phyloP scores from a whole-genome alignment of 2,329 filamentous ascomycete species.

The Aureobasidium sp. region DNA sequence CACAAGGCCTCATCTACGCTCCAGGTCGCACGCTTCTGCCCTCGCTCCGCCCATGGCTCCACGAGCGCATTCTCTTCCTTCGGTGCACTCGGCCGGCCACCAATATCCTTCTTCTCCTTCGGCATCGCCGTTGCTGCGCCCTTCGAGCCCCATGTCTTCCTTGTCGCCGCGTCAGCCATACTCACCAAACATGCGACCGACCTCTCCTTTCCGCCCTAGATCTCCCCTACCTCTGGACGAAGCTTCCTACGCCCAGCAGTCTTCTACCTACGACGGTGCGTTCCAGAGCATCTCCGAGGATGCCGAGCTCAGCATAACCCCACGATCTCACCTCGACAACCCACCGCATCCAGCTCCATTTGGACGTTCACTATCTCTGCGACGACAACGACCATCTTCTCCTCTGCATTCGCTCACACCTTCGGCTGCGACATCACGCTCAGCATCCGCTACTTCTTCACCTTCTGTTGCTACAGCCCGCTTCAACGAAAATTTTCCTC shows the following conservation, averaged over 20 bases:
- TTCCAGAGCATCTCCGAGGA: constrained; percentile 39
- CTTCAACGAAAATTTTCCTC: constrained; percentile 40
- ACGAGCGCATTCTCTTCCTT: constrained; percentile 39
- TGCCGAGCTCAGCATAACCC: constrained; percentile 38
- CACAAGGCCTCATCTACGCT: constrained; percentile 36
- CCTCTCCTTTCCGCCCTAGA: constrained; percentile 16
- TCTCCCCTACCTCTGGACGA: constrained; percentile 15
- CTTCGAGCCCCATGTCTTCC: constrained; percentile 28
- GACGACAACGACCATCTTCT: constrained; percentile 35
- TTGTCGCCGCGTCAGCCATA: constrained; percentile 34
- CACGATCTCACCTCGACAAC: constrained; percentile 23
- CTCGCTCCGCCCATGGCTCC: constrained; percentile 37
- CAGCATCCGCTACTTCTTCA: constrained; percentile 26
- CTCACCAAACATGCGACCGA: constrained; percentile 5
- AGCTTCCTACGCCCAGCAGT: constrained; percentile 19
- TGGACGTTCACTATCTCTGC: constrained; percentile 24
- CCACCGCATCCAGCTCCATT: constrained; percentile 18
- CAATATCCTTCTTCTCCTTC: constrained; percentile 23
- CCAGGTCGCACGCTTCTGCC: constrained; percentile 32
- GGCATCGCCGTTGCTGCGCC: constrained; percentile 24
- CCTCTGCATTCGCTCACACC: constrained; percentile 34
- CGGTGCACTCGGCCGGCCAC: constrained; percentile 28
- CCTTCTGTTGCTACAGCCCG: constrained; percentile 33
- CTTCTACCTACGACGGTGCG: constrained; percentile 23
- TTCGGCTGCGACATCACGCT: constrained; percentile 14